phyloP scores from a whole-genome alignment of 768 basidiomycete species.

The Naganishia randhawae region DNA sequence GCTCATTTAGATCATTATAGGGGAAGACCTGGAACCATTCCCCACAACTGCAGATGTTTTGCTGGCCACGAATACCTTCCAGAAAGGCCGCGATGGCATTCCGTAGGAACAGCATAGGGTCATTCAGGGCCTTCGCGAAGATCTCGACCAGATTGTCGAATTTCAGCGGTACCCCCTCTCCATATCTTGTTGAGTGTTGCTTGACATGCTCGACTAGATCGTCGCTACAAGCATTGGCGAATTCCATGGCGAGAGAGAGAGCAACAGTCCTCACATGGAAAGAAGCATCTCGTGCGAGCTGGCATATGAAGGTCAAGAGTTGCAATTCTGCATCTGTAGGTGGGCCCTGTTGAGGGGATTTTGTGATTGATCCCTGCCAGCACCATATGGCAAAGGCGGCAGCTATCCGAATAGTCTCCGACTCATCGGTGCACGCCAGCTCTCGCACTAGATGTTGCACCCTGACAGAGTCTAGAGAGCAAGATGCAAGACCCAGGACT shows the following conservation, averaged over 20 bases:
- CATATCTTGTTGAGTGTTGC: not conserved
- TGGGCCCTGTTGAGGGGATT: not conserved
- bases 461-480: not conserved
- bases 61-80: not conserved
- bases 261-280: not conserved
- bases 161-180: not conserved
- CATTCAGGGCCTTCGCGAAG: not conserved
- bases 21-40: not conserved
- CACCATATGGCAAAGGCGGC: constrained; percentile 21
- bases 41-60: not conserved
- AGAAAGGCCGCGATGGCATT: not conserved
- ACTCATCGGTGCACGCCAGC: constrained; percentile 1
- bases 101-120: not conserved
- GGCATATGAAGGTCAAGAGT: not conserved
- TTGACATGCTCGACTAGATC: not conserved
- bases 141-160: not conserved
- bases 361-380: not conserved
- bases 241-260: not conserved
- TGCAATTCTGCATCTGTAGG: not conserved
- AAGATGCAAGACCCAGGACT: constrained; percentile 19
- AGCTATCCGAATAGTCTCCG: not conserved
- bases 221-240: not conserved
- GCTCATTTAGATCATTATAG: not conserved
- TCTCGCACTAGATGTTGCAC: not conserved
- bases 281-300: constrained; percentile 5